Conservation (phyloP, 208 protist species). For the Ichthyophonus hoferi region DNA sequence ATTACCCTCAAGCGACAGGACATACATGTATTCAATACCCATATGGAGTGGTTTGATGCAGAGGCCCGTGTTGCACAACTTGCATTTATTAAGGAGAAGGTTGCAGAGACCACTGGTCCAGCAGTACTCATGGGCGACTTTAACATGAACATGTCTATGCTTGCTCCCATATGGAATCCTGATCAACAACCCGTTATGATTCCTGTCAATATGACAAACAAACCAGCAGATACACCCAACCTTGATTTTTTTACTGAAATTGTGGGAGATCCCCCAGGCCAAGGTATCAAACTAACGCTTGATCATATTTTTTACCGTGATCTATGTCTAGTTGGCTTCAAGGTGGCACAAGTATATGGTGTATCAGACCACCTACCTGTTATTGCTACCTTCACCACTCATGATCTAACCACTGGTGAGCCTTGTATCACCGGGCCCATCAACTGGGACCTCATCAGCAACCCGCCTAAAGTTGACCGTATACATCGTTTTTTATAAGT, state of each 20-base stretch:
- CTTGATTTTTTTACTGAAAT: neutral
- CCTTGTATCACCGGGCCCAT: neutral
- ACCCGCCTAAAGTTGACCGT: neutral
- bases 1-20: neutral
- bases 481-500: conserved; percentile 31
- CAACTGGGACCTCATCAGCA: neutral
- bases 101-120: neutral
- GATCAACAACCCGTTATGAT: neutral
- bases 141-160: neutral
- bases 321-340: neutral
- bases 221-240: neutral
- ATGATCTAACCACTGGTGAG: neutral
- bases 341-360: neutral
- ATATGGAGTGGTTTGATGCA: neutral
- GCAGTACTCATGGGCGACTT: neutral
- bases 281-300: neutral
- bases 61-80: neutral
- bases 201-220: neutral
- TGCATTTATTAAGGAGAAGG: neutral
- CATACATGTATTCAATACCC: neutral
- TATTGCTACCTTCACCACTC: neutral
- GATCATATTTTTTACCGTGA: neutral
- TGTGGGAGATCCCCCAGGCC: neutral
- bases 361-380: neutral
- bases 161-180: neutral